These are phyloP conservation scores for Fraxinus angustifolia DNA, from an alignment of 305 asterid genomes.

Conservation along the genomic window DNA sequence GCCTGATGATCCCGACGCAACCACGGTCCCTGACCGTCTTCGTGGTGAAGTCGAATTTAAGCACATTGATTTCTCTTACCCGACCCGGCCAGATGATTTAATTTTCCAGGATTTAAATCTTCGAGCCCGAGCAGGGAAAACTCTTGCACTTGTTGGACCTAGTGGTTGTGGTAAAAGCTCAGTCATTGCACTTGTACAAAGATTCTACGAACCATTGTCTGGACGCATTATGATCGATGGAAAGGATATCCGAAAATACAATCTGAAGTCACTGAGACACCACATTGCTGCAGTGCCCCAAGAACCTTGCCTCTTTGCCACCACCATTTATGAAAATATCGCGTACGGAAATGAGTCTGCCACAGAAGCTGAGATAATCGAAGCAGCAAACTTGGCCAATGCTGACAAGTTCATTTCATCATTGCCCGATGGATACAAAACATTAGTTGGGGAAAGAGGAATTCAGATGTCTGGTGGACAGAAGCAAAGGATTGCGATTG, in stretches of 20 bases:
- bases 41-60: constrained; percentile 91
- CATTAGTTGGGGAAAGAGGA: constrained; percentile 81
- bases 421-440: constrained; percentile 84
- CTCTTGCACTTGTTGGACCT: constrained; percentile 92
- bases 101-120: constrained; percentile 70
- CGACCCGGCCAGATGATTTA: constrained; percentile 72
- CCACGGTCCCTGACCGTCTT: constrained; percentile 49
- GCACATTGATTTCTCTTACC: constrained; percentile 89
- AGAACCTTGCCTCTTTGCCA: constrained; percentile 88
- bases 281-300: constrained; percentile 90
- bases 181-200: constrained; percentile 58
- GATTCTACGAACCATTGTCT: constrained; percentile 87
- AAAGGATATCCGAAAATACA: constrained; percentile 79
- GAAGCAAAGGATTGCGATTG: constrained; percentile 91
- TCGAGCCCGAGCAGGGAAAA: constrained; percentile 89
- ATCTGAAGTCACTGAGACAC: constrained; percentile 69
- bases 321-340: constrained; percentile 81
- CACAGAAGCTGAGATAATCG: constrained; percentile 81
- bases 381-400: constrained; percentile 80
- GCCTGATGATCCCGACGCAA: constrained; percentile 74
- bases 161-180: constrained; percentile 98
- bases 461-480: constrained; percentile 92
- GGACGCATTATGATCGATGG: constrained; percentile 85
- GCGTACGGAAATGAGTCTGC: constrained; percentile 87
- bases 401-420: constrained; percentile 89